phyloP scores from a whole-genome alignment of 2,329 filamentous ascomycete genomes.

The Apiospora hydei region DNA sequence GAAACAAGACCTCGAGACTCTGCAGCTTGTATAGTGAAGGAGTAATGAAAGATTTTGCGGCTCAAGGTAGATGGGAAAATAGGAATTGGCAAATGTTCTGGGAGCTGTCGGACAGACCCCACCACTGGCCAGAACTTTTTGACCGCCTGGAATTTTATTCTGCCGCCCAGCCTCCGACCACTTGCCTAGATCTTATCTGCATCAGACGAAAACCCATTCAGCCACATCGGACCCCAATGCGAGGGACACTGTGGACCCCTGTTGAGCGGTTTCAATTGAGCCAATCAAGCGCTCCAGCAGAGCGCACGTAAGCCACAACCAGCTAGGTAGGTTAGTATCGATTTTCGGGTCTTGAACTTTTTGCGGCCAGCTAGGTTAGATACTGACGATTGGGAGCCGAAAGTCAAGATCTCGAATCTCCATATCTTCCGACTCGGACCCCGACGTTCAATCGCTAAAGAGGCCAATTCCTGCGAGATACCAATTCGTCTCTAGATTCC shows the following conservation, averaged over 20 bases:
- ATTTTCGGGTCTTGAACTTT: constrained; percentile 22
- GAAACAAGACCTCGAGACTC: constrained; percentile 25
- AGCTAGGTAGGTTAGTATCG: no score
- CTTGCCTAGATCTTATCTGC: background rate
- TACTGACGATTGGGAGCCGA: background rate
- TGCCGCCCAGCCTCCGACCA: constrained; percentile 21
- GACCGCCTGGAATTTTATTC: constrained; percentile 28
- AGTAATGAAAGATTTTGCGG: constrained; percentile 24
- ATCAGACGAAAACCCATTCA: background rate
- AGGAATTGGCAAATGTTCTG: constrained; percentile 14
- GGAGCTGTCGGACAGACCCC: constrained; percentile 11
- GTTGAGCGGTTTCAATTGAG: background rate
- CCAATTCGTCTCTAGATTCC: background rate
- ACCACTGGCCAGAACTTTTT: constrained; percentile 25
- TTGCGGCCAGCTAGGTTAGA: constrained; percentile 1
- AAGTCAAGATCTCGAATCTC: background rate
- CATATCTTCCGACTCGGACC: background rate
- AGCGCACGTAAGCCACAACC: constrained; percentile 15
- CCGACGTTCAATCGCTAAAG: background rate
- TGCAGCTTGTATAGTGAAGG: constrained; percentile 16
- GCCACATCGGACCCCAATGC: background rate
- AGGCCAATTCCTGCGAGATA: background rate
- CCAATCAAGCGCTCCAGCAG: background rate
- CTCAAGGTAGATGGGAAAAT: constrained; percentile 18
- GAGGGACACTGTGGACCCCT: background rate